Evolutionary conservation across 2,329 filamentous ascomycete genomes (phyloP).

Genomic region (Emericellopsis atlantica): DNA sequence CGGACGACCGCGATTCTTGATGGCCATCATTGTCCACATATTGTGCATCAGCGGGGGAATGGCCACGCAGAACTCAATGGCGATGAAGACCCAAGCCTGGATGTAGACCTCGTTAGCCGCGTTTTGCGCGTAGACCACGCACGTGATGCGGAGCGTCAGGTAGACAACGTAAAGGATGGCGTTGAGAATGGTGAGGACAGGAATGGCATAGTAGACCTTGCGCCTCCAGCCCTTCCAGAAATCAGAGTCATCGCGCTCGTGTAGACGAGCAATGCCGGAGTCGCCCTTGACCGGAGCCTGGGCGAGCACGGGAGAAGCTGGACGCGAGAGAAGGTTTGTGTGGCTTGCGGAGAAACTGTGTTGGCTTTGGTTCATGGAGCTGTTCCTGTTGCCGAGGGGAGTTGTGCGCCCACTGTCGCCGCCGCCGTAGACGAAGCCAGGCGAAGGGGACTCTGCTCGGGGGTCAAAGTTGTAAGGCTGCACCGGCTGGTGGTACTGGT

Average conservation of each 20-base stretch:
- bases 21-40: constrained; percentile 41
- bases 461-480: not conserved
- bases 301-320: constrained; percentile 13
- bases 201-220: constrained; percentile 22
- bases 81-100: constrained; percentile 45
- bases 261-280: constrained; percentile 21
- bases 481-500: not conserved
- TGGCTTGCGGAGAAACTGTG: constrained; percentile 1
- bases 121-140: constrained; percentile 37
- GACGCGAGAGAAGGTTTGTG: constrained; percentile 17
- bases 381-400: not conserved
- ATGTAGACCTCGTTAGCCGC: constrained; percentile 24
- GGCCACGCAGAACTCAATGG: constrained; percentile 37
- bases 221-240: constrained; percentile 31
- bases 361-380: constrained; percentile 2
- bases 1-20: constrained; percentile 39
- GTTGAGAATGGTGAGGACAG: constrained; percentile 25
- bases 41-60: constrained; percentile 44
- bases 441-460: not conserved
- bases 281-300: constrained; percentile 18
- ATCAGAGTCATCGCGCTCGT: constrained; percentile 28
- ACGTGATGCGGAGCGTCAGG: constrained; percentile 35
- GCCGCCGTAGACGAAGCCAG: not conserved
- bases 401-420: constrained; percentile 1
- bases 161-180: constrained; percentile 30